Conservation (phyloP, 139 green algal genomes). For the Chlamydomonas applanata region DNA sequence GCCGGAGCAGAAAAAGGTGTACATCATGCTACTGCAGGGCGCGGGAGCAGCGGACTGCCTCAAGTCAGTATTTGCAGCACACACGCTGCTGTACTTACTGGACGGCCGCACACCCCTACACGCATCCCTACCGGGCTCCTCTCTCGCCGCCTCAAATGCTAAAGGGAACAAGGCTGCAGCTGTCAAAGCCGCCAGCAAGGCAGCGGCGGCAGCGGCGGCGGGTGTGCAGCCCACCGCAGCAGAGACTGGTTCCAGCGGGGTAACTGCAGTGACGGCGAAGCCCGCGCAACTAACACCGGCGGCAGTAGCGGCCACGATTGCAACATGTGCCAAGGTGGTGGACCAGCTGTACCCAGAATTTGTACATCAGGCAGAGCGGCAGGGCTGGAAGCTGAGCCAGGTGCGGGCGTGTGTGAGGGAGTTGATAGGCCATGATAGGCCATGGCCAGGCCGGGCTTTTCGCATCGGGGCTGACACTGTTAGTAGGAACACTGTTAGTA, state of each 20-base stretch:
- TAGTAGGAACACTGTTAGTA: too few relatives aligned
- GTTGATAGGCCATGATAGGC: background rate
- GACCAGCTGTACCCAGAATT: constrained; percentile 56
- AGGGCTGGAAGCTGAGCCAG: constrained; percentile 60
- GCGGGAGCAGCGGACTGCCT: constrained; percentile 52
- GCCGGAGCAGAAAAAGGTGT: constrained; percentile 45
- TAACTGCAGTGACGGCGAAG: too few relatives aligned
- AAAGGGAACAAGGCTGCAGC: too few relatives aligned
- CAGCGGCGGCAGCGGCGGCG: too few relatives aligned
- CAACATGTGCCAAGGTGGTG: constrained; percentile 13
- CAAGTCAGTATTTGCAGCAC: constrained; percentile 66
- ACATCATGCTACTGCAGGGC: constrained; percentile 72
- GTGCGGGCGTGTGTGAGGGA: background rate
- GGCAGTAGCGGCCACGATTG: background rate
- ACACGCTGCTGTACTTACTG: constrained; percentile 68
- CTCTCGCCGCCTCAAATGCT: background rate
- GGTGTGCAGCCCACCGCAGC: too few relatives aligned
- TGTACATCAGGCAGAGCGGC: constrained; percentile 38
- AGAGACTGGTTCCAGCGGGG: too few relatives aligned
- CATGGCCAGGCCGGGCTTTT: background rate
- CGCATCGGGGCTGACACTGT: too few relatives aligned
- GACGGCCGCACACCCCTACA: constrained; percentile 6
- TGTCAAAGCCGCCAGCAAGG: too few relatives aligned
- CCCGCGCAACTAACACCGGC: background rate
- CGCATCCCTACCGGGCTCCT: background rate